These are phyloP conservation scores for Immersiella caudata DNA, from an alignment of 495 filamentous ascomycete genomes.

Conservation along the genomic window DNA sequence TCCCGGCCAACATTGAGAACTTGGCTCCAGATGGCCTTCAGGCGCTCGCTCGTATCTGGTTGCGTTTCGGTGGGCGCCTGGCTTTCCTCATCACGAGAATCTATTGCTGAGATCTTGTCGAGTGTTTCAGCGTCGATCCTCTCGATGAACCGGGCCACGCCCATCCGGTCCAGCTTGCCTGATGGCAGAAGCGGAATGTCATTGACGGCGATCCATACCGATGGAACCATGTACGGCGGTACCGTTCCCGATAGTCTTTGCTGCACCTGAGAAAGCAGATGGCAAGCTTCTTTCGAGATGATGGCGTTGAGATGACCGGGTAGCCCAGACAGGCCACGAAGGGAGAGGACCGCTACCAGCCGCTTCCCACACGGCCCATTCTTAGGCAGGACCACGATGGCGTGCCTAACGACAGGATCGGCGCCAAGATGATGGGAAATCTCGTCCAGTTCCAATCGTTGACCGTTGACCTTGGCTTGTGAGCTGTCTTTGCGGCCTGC, in stretches of 20 bases:
- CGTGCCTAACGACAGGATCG: slow-evolving; percentile 26
- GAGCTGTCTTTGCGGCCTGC: slow-evolving; percentile 42
- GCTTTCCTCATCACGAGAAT: not conserved
- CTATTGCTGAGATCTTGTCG: slow-evolving; percentile 20
- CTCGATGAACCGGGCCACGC: slow-evolving; percentile 26
- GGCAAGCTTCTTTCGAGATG: slow-evolving; percentile 15
- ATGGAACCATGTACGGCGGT: slow-evolving; percentile 59
- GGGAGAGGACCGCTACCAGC: slow-evolving; percentile 26
- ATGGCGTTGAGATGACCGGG: slow-evolving; percentile 16
- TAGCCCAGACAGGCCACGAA: not conserved
- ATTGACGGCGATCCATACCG: slow-evolving; percentile 55
- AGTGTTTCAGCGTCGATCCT: slow-evolving; percentile 19
- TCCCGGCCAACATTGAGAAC: slow-evolving; percentile 54
- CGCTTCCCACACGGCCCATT: slow-evolving; percentile 25
- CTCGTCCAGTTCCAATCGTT: slow-evolving; percentile 49
- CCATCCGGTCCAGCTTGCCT: slow-evolving; percentile 60
- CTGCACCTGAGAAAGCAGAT: slow-evolving; percentile 30
- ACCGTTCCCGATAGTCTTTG: slow-evolving; percentile 31
- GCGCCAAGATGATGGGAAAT: slow-evolving; percentile 52
- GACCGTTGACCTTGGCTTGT: slow-evolving; percentile 45
- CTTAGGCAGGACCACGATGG: slow-evolving; percentile 25
- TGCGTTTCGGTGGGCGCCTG: not conserved
- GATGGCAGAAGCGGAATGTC: slow-evolving; percentile 54
- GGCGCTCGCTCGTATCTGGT: slow-evolving; percentile 21
- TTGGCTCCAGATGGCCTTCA: slow-evolving; percentile 50